Conservation (phyloP, 2,329 filamentous ascomycete species). For the Chrysoporthe deuterocubensis region DNA sequence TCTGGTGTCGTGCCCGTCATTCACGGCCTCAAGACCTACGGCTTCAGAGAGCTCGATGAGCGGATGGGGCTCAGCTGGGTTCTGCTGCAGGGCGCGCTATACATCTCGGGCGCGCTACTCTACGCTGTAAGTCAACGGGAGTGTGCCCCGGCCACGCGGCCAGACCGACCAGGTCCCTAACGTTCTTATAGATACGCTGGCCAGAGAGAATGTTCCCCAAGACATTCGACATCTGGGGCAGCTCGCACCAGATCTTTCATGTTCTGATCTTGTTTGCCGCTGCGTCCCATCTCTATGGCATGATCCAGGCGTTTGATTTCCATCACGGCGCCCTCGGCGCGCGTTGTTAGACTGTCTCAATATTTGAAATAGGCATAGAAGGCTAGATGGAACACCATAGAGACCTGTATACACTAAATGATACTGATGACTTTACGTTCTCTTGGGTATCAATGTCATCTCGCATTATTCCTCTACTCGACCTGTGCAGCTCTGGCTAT, state of each 20-base stretch:
- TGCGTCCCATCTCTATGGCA: conserved; percentile 76
- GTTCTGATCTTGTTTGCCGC: conserved; percentile 84
- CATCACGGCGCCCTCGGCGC: conserved; percentile 68
- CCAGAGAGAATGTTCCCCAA: conserved; percentile 82
- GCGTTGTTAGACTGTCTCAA: conserved; percentile 45
- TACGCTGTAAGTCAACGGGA: conserved; percentile 69
- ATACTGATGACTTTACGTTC: neutral
- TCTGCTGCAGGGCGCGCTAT: conserved; percentile 77
- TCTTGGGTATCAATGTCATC: conserved; percentile 14
- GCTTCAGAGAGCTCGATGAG: conserved; percentile 65
- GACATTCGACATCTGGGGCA: conserved; percentile 86
- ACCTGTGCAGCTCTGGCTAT: neutral
- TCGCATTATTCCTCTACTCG: neutral
- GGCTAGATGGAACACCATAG: neutral
- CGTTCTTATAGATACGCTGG: conserved; percentile 63
- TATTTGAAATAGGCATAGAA: conserved; percentile 9
- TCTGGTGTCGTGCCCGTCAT: conserved; percentile 83
- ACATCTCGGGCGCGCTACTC: conserved; percentile 82
- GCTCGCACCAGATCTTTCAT: conserved; percentile 96
- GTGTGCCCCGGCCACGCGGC: neutral
- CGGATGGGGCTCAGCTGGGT: conserved; percentile 84
- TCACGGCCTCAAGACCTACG: conserved; percentile 73
- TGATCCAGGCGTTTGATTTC: conserved; percentile 85
- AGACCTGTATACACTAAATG: neutral
- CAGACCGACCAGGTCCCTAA: neutral